Evolutionary conservation across 164 flowering plant species (phyloP), one percentile per base, ranked within the genome.

Genomic region (Kalanchoe fedtschenkoi): DNA sequence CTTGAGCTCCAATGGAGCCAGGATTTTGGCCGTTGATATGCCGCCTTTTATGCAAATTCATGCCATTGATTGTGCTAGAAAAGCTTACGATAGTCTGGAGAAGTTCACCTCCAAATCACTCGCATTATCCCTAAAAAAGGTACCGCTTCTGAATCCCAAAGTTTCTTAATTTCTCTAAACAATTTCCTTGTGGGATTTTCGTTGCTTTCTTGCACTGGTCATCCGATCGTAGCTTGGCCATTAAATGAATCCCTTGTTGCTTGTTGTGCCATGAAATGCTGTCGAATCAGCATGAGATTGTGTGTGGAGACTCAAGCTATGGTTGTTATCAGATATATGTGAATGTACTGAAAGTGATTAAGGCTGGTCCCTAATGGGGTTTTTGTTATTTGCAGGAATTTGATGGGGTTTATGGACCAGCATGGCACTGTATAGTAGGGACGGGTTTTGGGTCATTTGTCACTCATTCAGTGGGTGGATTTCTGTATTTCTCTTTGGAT

Each of bases 21-120:
- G 79, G 62, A 71, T 92, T 55, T 84, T 87, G 55, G 73, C 96
- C 17, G 84, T 73, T 30, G 93, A 92, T 65, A 92, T 92, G 96
- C 87, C 93, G 13, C 88, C 95, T 1, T 83, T 83, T 69, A 92
- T 92, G 96, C 96, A 89, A 82, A 80, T 83, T 67, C 96, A 92
- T 64, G 98, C 89, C n/a, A 90, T 86, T 34, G 80, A 77, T 69
- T 79, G 71, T 75, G 95, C 96, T 3, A 81, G 93, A 57, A 83
- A 83, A 69, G 64, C 81, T 19, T 66, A 58, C 71, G 91, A 92
- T 73, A 79, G 91, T 68, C 66, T 85, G 21, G 90, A 86, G 33
- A 92, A 86, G 72, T 80, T 83, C 77, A 79, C 87, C 37, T 72
- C 95, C 63, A 89, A 81, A 71, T 62, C 85, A 43, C 84, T 92